Conservation (phyloP, 495 filamentous ascomycete genomes). For the Neurospora sp. region DNA sequence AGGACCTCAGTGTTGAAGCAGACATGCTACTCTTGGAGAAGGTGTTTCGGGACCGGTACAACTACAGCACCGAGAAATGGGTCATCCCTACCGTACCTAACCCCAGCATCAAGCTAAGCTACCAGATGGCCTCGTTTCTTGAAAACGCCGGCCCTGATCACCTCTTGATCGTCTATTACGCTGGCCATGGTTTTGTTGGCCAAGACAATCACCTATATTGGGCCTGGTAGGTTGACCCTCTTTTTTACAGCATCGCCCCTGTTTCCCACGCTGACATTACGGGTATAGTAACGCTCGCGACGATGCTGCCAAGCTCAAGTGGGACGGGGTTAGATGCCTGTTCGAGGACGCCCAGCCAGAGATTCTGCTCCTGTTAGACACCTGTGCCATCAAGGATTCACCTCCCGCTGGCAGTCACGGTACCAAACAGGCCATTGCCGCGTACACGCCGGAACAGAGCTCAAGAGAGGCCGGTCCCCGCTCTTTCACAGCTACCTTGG, state of each 20-base stretch:
- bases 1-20: constrained; percentile 38
- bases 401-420: constrained; percentile 33
- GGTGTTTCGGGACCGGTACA: constrained; percentile 43
- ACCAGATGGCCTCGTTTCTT: constrained; percentile 40
- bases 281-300: constrained; percentile 29
- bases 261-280: constrained; percentile 3
- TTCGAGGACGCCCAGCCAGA: constrained; percentile 42
- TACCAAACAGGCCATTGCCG: constrained; percentile 46
- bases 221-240: constrained; percentile 38
- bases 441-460: constrained; percentile 39
- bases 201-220: constrained; percentile 44
- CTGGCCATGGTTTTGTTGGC: constrained; percentile 41
- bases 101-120: constrained; percentile 42
- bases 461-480: constrained; percentile 30
- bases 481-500: constrained; percentile 41
- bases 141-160: constrained; percentile 43
- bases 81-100: constrained; percentile 40
- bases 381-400: constrained; percentile 34
- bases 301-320: constrained; percentile 35
- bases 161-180: constrained; percentile 48
- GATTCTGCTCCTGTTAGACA: constrained; percentile 39
- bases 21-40: constrained; percentile 39
- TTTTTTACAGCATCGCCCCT: background rate
- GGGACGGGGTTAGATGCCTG: constrained; percentile 40
- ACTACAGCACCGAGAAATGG: constrained; percentile 43